These are phyloP conservation scores for Groenewaldozyma tartarivorans DNA, from an alignment of 805 yeast species.

Conservation along the genomic window DNA sequence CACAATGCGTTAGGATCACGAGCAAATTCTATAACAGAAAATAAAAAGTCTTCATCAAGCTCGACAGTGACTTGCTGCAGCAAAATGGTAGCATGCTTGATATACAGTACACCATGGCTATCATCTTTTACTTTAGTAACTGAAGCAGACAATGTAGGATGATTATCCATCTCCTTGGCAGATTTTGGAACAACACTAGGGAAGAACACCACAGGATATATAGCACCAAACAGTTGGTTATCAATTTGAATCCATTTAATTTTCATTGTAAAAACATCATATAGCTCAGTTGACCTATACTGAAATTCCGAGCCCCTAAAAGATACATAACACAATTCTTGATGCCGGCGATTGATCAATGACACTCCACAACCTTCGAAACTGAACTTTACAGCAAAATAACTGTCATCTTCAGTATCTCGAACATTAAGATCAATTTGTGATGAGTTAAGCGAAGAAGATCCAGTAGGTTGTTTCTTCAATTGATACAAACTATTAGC, in stretches of 20 bases:
- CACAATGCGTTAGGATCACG: constrained; percentile 78
- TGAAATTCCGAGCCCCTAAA: constrained; percentile 71
- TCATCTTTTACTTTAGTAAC: constrained; percentile 79
- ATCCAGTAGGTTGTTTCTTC: constrained; percentile 3
- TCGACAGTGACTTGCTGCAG: constrained; percentile 89
- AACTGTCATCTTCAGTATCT: constrained; percentile 42
- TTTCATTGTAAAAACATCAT: constrained; percentile 70
- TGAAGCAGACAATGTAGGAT: constrained; percentile 85
- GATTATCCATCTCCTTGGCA: constrained; percentile 71
- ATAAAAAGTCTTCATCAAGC: constrained; percentile 85
- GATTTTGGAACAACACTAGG: constrained; percentile 87
- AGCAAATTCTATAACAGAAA: constrained; percentile 70
- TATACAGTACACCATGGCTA: constrained; percentile 78
- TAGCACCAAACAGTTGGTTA: constrained; percentile 81
- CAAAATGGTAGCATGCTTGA: constrained; percentile 83
- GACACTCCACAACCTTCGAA: constrained; percentile 83
- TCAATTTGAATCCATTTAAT: constrained; percentile 94
- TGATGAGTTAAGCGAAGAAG: constrained; percentile 10
- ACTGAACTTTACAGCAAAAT: constrained; percentile 45
- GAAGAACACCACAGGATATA: constrained; percentile 77
- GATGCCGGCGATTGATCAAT: constrained; percentile 54
- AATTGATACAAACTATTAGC: constrained; percentile 65
- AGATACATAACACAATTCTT: constrained; percentile 79
- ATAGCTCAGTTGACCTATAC: constrained; percentile 74
- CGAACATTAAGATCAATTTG: constrained; percentile 12